phyloP scores from a whole-genome alignment of 768 basidiomycete genomes.

The Termitomyces sp. region DNA sequence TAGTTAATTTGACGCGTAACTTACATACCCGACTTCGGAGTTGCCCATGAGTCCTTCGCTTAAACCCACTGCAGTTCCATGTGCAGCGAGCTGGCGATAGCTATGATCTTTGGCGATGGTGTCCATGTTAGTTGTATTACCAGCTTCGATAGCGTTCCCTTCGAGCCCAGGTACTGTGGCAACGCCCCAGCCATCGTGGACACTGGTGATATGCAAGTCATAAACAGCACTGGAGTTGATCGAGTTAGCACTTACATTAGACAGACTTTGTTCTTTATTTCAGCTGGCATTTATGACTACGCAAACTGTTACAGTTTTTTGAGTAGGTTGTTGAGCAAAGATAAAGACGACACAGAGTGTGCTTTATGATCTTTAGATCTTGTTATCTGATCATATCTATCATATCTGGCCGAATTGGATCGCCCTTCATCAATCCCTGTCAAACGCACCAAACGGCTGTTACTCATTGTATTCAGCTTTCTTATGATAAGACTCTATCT shows the following conservation, averaged over 20 bases:
- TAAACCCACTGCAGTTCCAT: conserved; percentile 89
- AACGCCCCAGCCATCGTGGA: conserved; percentile 97
- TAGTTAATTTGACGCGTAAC: background rate
- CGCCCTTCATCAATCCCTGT: too few relatives aligned
- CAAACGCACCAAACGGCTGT: too few relatives aligned
- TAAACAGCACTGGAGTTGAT: background rate
- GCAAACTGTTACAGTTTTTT: background rate
- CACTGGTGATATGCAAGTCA: conserved; percentile 34
- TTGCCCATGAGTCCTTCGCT: conserved; percentile 97
- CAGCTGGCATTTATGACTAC: conserved; percentile 12
- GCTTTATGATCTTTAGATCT: background rate
- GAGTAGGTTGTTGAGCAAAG: background rate
- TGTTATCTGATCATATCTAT: background rate
- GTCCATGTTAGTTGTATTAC: conserved; percentile 86
- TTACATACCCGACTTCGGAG: conserved; percentile 87
- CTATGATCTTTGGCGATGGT: conserved; percentile 72
- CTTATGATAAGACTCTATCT: too few relatives aligned
- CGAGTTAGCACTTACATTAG: conserved; percentile 57
- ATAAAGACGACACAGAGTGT: background rate
- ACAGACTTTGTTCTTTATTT: conserved; percentile 86
- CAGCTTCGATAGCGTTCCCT: conserved; percentile 87
- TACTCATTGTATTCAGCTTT: too few relatives aligned
- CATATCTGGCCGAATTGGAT: too few relatives aligned
- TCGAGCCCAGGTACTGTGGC: conserved; percentile 61
- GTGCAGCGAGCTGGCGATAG: conserved; percentile 70